Evolutionary conservation across 176 grass and related monocot genomes (phyloP).

Genomic region (Bolboschoenus planiculmis): DNA sequence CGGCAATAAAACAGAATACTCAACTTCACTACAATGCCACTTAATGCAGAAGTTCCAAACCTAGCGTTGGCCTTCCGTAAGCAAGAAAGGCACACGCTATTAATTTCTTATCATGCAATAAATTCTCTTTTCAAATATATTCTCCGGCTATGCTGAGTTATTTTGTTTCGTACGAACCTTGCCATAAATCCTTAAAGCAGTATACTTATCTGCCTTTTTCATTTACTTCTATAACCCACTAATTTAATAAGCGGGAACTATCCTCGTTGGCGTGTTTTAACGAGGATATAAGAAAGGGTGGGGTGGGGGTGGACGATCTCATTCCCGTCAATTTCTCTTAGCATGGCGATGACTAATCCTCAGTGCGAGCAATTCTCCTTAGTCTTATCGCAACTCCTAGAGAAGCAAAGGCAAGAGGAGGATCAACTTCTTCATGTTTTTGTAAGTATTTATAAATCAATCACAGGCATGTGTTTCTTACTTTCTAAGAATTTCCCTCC

Average conservation of each 20-base stretch:
- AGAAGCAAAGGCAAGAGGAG: slow-evolving; percentile 15
- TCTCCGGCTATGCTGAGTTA: slow-evolving; percentile 9
- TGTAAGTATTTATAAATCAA: slow-evolving; percentile 4
- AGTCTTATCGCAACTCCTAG: slow-evolving; percentile 3
- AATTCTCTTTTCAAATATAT: slow-evolving; percentile 15
- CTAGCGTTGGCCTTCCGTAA: slow-evolving; percentile 8
- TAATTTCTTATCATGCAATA: slow-evolving; percentile 21
- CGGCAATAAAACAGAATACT: background rate
- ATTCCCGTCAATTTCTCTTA: background rate
- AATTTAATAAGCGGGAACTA: background rate
- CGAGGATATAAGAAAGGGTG: slow-evolving; percentile 1
- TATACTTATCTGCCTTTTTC: slow-evolving; percentile 7
- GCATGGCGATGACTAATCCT: slow-evolving; percentile 6
- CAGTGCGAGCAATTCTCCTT: background rate
- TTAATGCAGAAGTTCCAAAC: slow-evolving; percentile 3
- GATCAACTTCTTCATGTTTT: slow-evolving; percentile 15
- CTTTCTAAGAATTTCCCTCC: background rate
- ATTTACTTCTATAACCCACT: slow-evolving; percentile 17
- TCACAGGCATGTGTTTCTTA: background rate
- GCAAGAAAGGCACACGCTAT: background rate
- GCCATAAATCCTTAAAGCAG: slow-evolving; percentile 8
- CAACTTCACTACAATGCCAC: background rate
- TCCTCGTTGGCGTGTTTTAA: background rate
- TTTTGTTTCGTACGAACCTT: slow-evolving; percentile 20
- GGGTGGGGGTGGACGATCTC: background rate